phyloP scores from a whole-genome alignment of 805 yeast genomes.

The Schwanniomyces sp. region DNA sequence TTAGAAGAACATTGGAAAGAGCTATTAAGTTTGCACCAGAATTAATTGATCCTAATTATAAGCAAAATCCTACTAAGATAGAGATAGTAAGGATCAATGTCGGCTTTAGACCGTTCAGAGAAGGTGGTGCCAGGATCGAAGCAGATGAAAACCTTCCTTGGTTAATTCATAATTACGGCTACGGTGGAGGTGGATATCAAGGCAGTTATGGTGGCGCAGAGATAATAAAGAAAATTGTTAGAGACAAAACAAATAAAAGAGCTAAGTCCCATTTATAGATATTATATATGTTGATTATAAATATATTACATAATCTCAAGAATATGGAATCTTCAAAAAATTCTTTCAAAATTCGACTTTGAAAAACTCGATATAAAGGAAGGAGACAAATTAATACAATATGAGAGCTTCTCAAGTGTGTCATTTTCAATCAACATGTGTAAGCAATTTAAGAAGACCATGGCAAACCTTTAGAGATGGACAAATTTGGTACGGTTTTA shows the following conservation, averaged over 20 bases:
- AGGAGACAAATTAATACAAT: not conserved
- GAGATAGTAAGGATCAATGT: slow-evolving; percentile 33
- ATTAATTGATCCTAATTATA: slow-evolving; percentile 25
- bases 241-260: not conserved
- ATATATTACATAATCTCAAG: slow-evolving; percentile 3
- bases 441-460: slow-evolving; percentile 66
- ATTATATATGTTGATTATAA: not conserved
- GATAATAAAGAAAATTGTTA: slow-evolving; percentile 24
- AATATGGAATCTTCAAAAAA: not conserved
- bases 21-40: slow-evolving; percentile 45
- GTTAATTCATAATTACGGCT: slow-evolving; percentile 68
- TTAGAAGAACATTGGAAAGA: slow-evolving; percentile 46
- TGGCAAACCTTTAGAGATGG: slow-evolving; percentile 89
- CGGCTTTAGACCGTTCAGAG: slow-evolving; percentile 41
- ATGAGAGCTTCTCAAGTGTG: slow-evolving; percentile 54
- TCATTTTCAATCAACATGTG: slow-evolving; percentile 46
- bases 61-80: slow-evolving; percentile 24
- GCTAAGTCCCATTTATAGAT: not conserved
- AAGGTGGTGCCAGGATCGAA: slow-evolving; percentile 35
- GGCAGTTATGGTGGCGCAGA: slow-evolving; percentile 63
- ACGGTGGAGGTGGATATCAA: slow-evolving; percentile 79
- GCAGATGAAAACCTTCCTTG: slow-evolving; percentile 23
- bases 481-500: slow-evolving; percentile 74
- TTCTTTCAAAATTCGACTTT: slow-evolving; percentile 1
- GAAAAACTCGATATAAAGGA: not conserved